Evolutionary conservation across 2,329 filamentous ascomycete genomes (phyloP).

Genomic region (Pseudogymnoascus sp.): DNA sequence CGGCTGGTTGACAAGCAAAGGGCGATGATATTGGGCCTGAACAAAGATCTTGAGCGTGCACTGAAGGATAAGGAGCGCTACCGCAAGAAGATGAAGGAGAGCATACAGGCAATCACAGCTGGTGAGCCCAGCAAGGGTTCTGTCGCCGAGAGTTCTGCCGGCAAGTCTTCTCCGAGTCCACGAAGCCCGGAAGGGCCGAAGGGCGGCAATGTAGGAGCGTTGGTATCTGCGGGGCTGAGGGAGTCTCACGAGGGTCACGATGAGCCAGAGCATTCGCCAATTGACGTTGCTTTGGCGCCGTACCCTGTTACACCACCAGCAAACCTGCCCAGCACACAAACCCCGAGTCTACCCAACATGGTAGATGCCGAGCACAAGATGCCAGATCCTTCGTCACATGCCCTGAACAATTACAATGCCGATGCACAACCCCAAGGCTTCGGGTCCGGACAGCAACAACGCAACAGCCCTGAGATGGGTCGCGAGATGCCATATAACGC

Average conservation of each 20-base stretch:
- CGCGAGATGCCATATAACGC: slow-evolving; percentile 43
- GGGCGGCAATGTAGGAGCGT: slow-evolving; percentile 18
- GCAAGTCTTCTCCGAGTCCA: neutral
- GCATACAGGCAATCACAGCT: slow-evolving; percentile 36
- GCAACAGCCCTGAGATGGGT: slow-evolving; percentile 39
- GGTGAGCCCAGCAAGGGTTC: neutral
- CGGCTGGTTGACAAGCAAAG: slow-evolving; percentile 92
- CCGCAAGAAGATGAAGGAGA: slow-evolving; percentile 79
- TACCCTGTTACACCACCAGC: slow-evolving; percentile 60
- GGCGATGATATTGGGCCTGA: slow-evolving; percentile 84
- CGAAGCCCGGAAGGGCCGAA: slow-evolving; percentile 14
- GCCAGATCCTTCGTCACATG: slow-evolving; percentile 54
- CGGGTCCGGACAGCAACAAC: slow-evolving; percentile 34
- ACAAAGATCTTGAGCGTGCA: slow-evolving; percentile 85
- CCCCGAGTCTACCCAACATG: slow-evolving; percentile 27
- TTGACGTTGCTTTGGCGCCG: slow-evolving; percentile 51
- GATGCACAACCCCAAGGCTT: slow-evolving; percentile 25
- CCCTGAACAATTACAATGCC: slow-evolving; percentile 46
- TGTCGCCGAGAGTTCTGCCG: neutral
- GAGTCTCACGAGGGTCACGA: slow-evolving; percentile 18
- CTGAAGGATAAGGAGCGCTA: slow-evolving; percentile 94
- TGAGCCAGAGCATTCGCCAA: slow-evolving; percentile 42
- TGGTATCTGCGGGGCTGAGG: slow-evolving; percentile 24
- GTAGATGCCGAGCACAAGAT: slow-evolving; percentile 51
- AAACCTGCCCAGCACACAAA: slow-evolving; percentile 31